Evolutionary conservation across 108 stramenopile genomes (phyloP).

Genomic region (Tribonema minus): DNA sequence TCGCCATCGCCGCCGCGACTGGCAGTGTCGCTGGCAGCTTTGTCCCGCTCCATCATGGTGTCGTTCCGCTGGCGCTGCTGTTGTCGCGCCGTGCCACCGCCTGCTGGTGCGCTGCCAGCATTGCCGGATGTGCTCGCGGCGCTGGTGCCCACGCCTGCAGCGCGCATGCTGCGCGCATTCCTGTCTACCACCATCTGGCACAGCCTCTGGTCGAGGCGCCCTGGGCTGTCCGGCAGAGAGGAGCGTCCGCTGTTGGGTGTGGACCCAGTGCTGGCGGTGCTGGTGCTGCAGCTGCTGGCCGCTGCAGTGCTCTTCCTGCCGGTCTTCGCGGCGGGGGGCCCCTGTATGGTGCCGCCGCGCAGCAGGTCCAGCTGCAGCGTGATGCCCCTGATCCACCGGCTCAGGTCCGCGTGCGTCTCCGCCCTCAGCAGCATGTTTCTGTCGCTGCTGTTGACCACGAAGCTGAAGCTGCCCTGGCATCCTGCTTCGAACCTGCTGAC

Average conservation of each 20-base stretch:
- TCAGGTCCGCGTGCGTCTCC: conserved; percentile 22
- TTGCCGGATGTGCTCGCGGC: too few species aligned
- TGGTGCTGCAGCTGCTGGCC: background rate
- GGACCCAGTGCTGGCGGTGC: too few species aligned
- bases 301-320: background rate
- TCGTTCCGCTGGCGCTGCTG: too few species aligned
- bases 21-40: too few species aligned
- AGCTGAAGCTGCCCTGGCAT: conserved; percentile 15
- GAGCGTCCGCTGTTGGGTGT: too few species aligned
- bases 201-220: background rate
- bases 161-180: background rate
- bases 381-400: conserved; percentile 21
- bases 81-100: too few species aligned
- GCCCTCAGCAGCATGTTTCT: conserved; percentile 25
- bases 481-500: conserved; percentile 6
- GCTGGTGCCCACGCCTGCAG: too few species aligned
- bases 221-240: too few species aligned
- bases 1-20: too few species aligned
- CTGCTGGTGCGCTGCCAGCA: too few species aligned
- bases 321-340: conserved; percentile 23
- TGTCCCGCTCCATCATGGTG: too few species aligned
- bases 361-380: conserved; percentile 29
- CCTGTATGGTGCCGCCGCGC: conserved; percentile 36
- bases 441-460: conserved; percentile 5
- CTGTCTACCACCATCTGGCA: background rate